Conservation (phyloP, 179 eudicot genomes). For the Heliamphora pulchella region DNA sequence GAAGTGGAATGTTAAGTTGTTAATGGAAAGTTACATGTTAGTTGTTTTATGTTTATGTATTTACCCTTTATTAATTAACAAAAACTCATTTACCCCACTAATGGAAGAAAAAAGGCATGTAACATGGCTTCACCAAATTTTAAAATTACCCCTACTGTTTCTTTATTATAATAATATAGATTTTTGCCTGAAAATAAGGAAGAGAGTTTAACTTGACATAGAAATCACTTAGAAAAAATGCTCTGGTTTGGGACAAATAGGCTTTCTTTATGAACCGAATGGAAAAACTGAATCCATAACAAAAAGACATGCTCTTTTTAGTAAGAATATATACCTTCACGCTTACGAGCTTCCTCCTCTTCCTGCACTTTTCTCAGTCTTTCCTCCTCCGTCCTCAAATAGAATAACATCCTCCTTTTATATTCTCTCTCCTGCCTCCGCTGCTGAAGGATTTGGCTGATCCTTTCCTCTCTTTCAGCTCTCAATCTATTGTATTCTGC, state of each 20-base stretch:
- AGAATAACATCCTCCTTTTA: slow-evolving; percentile 63
- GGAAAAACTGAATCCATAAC: not conserved
- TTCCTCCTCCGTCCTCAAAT: slow-evolving; percentile 64
- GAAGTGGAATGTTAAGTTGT: no score
- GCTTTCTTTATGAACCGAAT: not conserved
- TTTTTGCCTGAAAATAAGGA: no score
- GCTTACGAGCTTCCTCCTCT: slow-evolving; percentile 80
- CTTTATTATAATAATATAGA: no score
- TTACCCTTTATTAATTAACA: no score
- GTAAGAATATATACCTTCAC: slow-evolving; percentile 43
- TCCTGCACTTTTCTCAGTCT: slow-evolving; percentile 44
- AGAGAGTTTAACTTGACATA: not conserved
- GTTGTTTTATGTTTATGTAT: no score
- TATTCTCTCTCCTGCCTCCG: slow-evolving; percentile 58
- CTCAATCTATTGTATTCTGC: slow-evolving; percentile 46
- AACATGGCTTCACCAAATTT: no score
- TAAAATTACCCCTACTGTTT: no score
- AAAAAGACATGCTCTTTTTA: no score
- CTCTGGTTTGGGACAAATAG: not conserved
- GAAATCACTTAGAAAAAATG: not conserved
- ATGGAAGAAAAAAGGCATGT: no score
- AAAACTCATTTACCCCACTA: no score
- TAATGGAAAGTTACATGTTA: no score
- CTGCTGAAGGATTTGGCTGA: slow-evolving; percentile 36
- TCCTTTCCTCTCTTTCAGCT: slow-evolving; percentile 52